phyloP scores from a whole-genome alignment of 495 filamentous ascomycete species.

The Penicillium simplicissimum region DNA sequence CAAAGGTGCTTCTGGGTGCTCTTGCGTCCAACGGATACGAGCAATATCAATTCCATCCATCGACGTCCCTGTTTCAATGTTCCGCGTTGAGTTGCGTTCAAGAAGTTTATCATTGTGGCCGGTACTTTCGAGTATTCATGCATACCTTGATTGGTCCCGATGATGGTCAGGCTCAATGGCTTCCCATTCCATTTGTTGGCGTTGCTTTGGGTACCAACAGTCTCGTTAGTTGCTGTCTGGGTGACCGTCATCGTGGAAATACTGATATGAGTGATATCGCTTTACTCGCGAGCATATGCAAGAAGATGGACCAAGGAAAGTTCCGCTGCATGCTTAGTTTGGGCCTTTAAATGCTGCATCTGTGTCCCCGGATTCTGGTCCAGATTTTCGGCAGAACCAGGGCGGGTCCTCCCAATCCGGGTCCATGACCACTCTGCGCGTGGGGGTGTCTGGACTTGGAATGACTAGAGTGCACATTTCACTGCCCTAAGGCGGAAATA shows the following conservation, averaged over 20 bases:
- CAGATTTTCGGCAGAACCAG: neutral
- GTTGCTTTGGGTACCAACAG: neutral
- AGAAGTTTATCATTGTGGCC: neutral
- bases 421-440: neutral
- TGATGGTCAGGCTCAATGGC: neutral
- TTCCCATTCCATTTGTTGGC: neutral
- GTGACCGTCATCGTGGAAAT: neutral
- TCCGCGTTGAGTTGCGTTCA: neutral
- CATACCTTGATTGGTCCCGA: neutral
- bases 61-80: constrained; percentile 20
- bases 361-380: neutral
- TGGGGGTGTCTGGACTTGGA: neutral
- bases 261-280: neutral
- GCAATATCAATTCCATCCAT: constrained; percentile 44
- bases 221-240: neutral
- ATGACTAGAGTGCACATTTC: neutral
- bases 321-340: neutral
- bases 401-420: neutral
- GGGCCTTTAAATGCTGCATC: neutral
- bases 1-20: constrained; percentile 37
- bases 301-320: neutral
- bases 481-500: neutral
- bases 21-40: constrained; percentile 43
- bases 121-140: constrained; percentile 12
- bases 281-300: neutral